phyloP scores from a whole-genome alignment of 352 stramenopile genomes.

The Phytophthora pinifolia region DNA sequence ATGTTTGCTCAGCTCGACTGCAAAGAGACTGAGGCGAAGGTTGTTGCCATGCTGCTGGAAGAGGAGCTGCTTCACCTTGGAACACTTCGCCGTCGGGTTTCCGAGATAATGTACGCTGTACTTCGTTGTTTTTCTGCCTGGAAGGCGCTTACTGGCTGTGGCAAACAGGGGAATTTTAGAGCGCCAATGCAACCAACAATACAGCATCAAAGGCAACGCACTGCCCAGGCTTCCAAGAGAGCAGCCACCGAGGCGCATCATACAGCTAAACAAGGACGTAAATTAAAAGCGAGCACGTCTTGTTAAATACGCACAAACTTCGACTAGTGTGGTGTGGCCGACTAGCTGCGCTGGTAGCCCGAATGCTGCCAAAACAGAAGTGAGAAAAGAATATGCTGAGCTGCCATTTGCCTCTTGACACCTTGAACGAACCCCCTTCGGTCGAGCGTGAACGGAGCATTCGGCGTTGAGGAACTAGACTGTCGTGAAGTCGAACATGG shows the following conservation, averaged over 20 bases:
- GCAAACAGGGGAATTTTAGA: conserved; percentile 10
- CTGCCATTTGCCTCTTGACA: conserved; percentile 20
- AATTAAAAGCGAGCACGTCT: conserved; percentile 30
- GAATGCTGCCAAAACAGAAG: conserved; percentile 18
- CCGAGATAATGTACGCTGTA: conserved; percentile 14
- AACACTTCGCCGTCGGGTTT: conserved; percentile 13
- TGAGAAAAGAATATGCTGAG: conserved; percentile 17
- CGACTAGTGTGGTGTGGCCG: conserved; percentile 6
- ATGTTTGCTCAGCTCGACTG: conserved; percentile 64
- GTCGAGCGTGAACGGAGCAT: conserved; percentile 15
- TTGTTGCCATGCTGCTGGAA: conserved; percentile 34
- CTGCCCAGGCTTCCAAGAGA: conserved; percentile 12
- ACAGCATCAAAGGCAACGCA: neutral
- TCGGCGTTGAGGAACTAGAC: conserved; percentile 18
- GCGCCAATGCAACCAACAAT: conserved; percentile 1
- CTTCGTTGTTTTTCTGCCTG: neutral
- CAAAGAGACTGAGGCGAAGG: conserved; percentile 48
- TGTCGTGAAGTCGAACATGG: conserved; percentile 72
- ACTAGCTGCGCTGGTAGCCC: conserved; percentile 13
- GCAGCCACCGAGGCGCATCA: neutral
- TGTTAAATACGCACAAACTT: conserved; percentile 16
- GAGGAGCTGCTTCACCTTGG: conserved; percentile 33
- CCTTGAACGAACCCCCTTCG: conserved; percentile 14
- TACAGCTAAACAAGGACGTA: conserved; percentile 35
- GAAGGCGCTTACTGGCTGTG: neutral